Percentiles rank a stretch among this genome's conserved stretches.
Evolutionary conservation across 768 basidiomycete genomes (phyloP).

Genomic region (Boletus huronensis): DNA sequence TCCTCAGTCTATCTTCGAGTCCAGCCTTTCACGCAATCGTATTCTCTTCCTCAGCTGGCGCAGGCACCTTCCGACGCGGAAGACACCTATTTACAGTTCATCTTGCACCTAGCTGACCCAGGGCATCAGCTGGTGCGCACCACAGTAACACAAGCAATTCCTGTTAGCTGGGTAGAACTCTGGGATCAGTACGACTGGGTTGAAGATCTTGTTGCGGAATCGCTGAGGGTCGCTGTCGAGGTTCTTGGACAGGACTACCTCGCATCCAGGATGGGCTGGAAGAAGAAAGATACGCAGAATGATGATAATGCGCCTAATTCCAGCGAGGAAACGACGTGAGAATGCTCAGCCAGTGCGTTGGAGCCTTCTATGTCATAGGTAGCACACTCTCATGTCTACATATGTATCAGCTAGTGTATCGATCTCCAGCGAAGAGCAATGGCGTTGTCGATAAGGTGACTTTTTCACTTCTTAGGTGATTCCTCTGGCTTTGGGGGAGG

Average conservation of each 20-base stretch:
- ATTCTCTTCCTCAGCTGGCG: constrained; percentile 39
- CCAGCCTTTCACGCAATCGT: constrained; percentile 73
- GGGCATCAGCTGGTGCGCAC: constrained; percentile 71
- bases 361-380: constrained; percentile 7
- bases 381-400: constrained; percentile 4
- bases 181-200: constrained; percentile 97
- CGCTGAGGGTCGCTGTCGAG: constrained; percentile 79
- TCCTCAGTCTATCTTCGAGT: constrained; percentile 92
- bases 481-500: constrained; percentile 75
- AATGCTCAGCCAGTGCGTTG: neutral
- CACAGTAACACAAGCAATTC: constrained; percentile 80
- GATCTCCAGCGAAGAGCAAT: constrained; percentile 6
- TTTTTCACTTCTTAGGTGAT: constrained; percentile 68
- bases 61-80: constrained; percentile 22
- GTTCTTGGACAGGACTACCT: constrained; percentile 91
- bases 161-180: constrained; percentile 79
- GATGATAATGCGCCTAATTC: constrained; percentile 9
- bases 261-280: constrained; percentile 84
- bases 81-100: constrained; percentile 53
- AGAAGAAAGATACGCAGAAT: constrained; percentile 28
- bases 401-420: constrained; percentile 13
- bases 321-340: constrained; percentile 9
- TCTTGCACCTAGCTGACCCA: constrained; percentile 70
- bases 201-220: constrained; percentile 90
- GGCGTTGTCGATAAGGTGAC: neutral